A percentile compares a stretch with the other conserved stretches of the same genome.
phyloP scores from a whole-genome alignment of 2,329 filamentous ascomycete species.

The Oidium heveae region DNA sequence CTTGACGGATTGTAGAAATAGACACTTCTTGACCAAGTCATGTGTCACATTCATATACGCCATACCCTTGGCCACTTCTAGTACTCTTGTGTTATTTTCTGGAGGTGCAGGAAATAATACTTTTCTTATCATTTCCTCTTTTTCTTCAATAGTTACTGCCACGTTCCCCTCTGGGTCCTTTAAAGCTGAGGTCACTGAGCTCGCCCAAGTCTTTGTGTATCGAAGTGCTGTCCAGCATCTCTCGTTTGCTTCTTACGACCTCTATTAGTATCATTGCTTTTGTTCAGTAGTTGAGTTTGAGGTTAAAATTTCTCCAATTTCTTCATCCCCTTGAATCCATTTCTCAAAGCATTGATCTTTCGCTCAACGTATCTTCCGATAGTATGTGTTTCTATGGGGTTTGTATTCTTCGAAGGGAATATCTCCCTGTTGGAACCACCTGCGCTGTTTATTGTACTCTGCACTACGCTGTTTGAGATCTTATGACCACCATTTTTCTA shows the following conservation, averaged over 20 bases:
- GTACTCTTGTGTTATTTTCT: neutral
- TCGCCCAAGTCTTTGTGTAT: neutral
- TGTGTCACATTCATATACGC: neutral
- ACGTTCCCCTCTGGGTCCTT: neutral
- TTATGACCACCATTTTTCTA: neutral
- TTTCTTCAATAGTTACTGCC: neutral
- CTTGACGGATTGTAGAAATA: neutral
- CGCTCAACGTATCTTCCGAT: neutral
- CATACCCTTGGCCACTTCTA: neutral
- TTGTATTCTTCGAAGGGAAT: neutral
- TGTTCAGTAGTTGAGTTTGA: neutral
- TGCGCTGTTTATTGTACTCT: neutral
- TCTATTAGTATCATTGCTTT: neutral
- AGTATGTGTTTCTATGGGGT: neutral
- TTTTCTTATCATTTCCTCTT: slow-evolving; percentile 1
- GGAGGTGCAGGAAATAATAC: neutral
- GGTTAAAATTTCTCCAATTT: neutral
- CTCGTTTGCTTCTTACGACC: neutral
- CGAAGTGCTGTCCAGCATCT: neutral
- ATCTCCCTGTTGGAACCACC: neutral
- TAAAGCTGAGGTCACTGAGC: neutral
- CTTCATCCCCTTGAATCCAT: neutral
- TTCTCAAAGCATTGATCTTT: neutral
- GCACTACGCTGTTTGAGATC: neutral
- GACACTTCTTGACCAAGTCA: neutral